Evolutionary conservation across 2,329 filamentous ascomycete species (phyloP), one percentile per base, ranked within the genome.

Genomic region (Aspergillus viridinutans): DNA sequence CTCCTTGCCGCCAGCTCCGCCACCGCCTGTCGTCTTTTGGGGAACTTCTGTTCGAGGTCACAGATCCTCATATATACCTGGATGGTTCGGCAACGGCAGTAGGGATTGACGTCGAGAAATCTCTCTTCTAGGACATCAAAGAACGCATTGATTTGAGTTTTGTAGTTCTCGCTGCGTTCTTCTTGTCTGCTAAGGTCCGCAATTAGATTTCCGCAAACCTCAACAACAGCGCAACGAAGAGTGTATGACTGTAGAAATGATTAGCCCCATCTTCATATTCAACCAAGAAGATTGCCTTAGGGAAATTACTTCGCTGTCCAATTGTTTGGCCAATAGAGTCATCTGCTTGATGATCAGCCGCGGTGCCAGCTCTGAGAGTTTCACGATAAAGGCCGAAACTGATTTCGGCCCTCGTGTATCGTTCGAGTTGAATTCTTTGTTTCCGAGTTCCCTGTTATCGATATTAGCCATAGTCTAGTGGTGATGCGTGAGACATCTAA

Each of bases 381-480:
- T 96, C 56, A 92, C 84, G 65, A 99, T 89, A 69, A 99, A 99
- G 1, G 90, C 85, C 14, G 94, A 97, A 7, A 97, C 91, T 0
- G 93, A 97, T 74, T 97, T 99, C 12, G 95, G 94, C 0, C 94
- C 94, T 71, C 89, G 91, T 1, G 90, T 92, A 73, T 99, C 95
- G 68, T 95, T 99, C 60, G 89, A 93, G 74, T 95, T 97, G 78
- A 97, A 99, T 70, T 97, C 93, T 72, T 96, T 99, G 76, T 92
- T 96, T 72, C 92, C 96, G 63, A 99, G 84, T 71, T 99, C 94
- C 67, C 91, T 81, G 45, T 35, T 9, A 48, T 23, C 53, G 4
- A 55, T 73, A 56, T 73, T 53, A 74, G 67, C 47, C 28, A 23
- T 35, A n/a, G 26, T 50, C 28, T n/a, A 29, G 54, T 21, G 21